Base-by-base conservation (phyloP, 1,139 yeast species). In the Taphrina sp. region DNA sequence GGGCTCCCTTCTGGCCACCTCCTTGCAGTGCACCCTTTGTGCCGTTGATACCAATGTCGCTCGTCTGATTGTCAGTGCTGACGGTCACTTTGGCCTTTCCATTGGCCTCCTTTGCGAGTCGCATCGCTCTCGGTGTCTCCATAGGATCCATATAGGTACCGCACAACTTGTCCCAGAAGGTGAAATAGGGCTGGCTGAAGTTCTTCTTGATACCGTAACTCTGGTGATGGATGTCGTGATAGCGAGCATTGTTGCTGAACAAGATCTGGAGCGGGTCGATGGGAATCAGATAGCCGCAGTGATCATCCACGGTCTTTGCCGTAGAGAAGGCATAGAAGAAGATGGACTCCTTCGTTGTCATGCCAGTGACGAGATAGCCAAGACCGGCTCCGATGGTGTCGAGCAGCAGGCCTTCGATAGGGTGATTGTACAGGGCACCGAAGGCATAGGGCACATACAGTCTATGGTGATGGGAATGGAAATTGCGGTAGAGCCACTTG, bases 221-320 rank as follows among this genome's bases (percentile, higher is more conserved):
- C 74, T 92, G 98, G 72, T 92, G 98, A 69, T 92, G 98, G 64
- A 92, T 89, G 71, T 92, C 98, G 68, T 92, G 98, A 70, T 89
- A 92, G 36, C 89, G 85, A 10, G 97, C 87, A 66, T 92, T 90
- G 72, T 92, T 92, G 60, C 97, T 97, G 77, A 92, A 92, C 14
- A 90, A 58, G 39, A 81, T 68, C 73, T 92, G 98, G 75, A 92
- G 85, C 31, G 90, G 81, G 69, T 92, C 98, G 69, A 74, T 85
- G 16, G 97, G 98, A 59, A 92, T 74, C 45, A 89, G 81, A 70
- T 90, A 92, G 17, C 98, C 98, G 70, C 97, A 92, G 70, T 92
- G 98, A 70, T 92, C 98, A 69, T 92, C 98, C 22, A 57, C 96
- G 1, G 98, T 92, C 71, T 92, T 92, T 78, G 92, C 71, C 3